Conservation (phyloP, 345 rosid genomes). For the Isatis tinctoria region DNA sequence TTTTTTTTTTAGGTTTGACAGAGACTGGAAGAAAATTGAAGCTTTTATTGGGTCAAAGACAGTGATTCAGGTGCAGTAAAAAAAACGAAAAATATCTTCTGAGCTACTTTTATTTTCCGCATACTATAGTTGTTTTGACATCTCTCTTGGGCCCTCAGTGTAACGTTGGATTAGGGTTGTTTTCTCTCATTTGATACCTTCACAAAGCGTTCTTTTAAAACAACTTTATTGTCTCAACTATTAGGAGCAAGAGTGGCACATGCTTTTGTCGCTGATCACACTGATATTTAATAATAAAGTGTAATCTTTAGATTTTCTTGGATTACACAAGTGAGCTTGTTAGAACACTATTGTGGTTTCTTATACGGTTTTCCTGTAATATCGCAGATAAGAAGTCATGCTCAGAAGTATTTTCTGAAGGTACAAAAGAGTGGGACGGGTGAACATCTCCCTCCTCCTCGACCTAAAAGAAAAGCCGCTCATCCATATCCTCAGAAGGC, state of each 20-base stretch:
- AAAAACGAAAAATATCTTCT: not conserved
- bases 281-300: not conserved
- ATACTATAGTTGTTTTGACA: not conserved
- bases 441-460: constrained; percentile 90
- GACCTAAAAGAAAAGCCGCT: constrained; percentile 89
- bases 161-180: constrained; percentile 4
- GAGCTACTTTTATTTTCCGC: not conserved
- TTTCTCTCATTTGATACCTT: constrained; percentile 16
- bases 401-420: constrained; percentile 86
- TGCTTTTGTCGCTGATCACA: not conserved
- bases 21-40: constrained; percentile 94
- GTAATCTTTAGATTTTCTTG: constrained; percentile 4
- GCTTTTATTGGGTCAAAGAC: constrained; percentile 89
- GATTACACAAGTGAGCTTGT: not conserved
- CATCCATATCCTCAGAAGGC: constrained; percentile 97
- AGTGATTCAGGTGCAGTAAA: constrained; percentile 63
- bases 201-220: not conserved
- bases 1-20: constrained; percentile 73
- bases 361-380: not conserved
- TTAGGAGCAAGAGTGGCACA: constrained; percentile 11
- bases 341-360: not conserved
- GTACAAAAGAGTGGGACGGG: constrained; percentile 80
- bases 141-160: constrained; percentile 19
- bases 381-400: constrained; percentile 81
- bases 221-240: constrained; percentile 1